Evolutionary conservation across 2,329 filamentous ascomycete genomes (phyloP), one percentile per base, ranked within the genome.

Genomic region (Ophiocordyceps sinensis): DNA sequence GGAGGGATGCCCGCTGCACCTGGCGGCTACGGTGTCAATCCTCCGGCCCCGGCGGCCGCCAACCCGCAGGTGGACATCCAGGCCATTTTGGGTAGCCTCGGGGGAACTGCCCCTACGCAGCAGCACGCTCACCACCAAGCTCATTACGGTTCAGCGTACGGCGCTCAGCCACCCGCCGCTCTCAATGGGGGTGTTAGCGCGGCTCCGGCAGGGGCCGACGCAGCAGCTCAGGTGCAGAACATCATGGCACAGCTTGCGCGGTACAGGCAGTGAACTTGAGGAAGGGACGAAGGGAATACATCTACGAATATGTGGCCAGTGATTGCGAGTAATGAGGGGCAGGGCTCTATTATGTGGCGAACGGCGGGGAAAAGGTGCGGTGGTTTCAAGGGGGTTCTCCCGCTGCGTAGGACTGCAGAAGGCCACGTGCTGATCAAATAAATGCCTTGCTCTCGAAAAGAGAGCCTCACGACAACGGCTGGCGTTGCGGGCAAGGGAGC

Each of bases 191-290:
- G 49, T 39, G 44, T 48, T 40, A 52, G 49, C 23, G 30, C 36
- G 35, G 21, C 14, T 14, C 29, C 40, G 12, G 45, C 48, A 19
- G 47, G 54, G 41, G 53, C 54, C 12, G 60, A 63, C 41, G 58
- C 64, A 12, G 64, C 67, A 9, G 65, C 77, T 12, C 68, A 77
- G 41, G 69, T 86, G 50, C 74, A 81, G 55, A 81, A 83, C 51
- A 84, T 87, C 40, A 82, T 87, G 73, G 78, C 79, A 13, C 77
- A 84, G 51, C 62, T 86, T 44, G 74, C 79, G 37, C 75, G 73
- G 49, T 81, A 75, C 52, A 69, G 77, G 47, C 71, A 78, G 53
- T 76, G 37, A 49, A 32, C 9, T 30, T 8, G 12, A 12, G 12
- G 5, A 4, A 10, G 9, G 15, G 19, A n/a, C 19, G 19, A 17